Evolutionary conservation across 768 basidiomycete species (phyloP).

Genomic region (Suillus cothurnatus): DNA sequence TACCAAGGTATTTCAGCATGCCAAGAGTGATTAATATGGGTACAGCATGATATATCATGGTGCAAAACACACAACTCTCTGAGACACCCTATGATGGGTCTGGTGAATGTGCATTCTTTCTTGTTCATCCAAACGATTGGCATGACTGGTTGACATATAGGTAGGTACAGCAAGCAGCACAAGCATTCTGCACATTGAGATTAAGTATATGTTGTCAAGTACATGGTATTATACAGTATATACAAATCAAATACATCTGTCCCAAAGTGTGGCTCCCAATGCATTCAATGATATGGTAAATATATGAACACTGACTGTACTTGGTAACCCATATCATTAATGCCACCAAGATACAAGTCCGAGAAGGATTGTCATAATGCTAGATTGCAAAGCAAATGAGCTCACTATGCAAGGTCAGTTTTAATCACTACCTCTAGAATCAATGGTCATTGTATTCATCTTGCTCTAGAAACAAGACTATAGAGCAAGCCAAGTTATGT

Average conservation of each 20-base stretch:
- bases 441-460: not conserved
- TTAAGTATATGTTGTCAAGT: not conserved
- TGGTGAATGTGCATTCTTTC: not conserved
- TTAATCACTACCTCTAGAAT: not conserved
- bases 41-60: not conserved
- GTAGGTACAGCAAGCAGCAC: not conserved
- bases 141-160: not conserved
- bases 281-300: not conserved
- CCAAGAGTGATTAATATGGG: not conserved
- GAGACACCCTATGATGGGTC: not conserved
- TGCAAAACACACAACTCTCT: not conserved
- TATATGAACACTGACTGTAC: not conserved
- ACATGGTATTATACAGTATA: not conserved
- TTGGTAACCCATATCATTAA: not conserved
- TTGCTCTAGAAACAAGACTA: not conserved
- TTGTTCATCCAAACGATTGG: not conserved
- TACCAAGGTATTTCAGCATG: not conserved
- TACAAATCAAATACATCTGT: not conserved
- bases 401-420: not conserved
- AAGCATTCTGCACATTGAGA: no score
- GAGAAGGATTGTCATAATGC: not conserved
- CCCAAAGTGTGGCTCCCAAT: not conserved
- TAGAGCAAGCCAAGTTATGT: not conserved
- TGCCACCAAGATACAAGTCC: not conserved
- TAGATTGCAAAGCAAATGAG: not conserved